Conservation (phyloP, 192 early-diverging fungal genomes). For the Gigaspora rosea region DNA sequence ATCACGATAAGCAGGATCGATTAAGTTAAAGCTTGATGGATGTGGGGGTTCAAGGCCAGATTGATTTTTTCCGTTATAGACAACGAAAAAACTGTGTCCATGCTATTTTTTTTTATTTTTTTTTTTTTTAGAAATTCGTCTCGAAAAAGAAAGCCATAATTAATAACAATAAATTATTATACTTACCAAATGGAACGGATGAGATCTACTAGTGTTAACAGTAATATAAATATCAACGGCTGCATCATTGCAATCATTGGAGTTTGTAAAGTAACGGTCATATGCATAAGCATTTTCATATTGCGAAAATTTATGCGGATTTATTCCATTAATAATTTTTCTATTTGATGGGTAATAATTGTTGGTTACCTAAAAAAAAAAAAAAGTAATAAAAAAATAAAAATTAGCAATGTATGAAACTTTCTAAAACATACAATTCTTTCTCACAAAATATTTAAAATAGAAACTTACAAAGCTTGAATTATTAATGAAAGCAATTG, state of each 20-base stretch:
- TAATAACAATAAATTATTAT: background rate
- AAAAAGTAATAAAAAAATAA: too few relatives aligned
- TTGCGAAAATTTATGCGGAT: slow-evolving; percentile 58
- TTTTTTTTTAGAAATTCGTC: too few relatives aligned
- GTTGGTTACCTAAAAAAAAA: slow-evolving; percentile 52
- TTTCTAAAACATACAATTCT: too few relatives aligned
- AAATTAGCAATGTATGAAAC: too few relatives aligned
- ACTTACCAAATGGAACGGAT: slow-evolving; percentile 35
- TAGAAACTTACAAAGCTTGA: too few relatives aligned
- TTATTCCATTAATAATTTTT: slow-evolving; percentile 56
- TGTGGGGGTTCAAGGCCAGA: slow-evolving; percentile 30
- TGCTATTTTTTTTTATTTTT: slow-evolving; percentile 21
- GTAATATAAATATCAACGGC: slow-evolving; percentile 33
- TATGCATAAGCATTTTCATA: slow-evolving; percentile 48
- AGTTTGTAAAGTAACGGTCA: background rate
- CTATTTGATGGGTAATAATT: slow-evolving; percentile 69
- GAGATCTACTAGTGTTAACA: slow-evolving; percentile 18
- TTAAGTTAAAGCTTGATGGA: slow-evolving; percentile 43
- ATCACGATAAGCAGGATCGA: slow-evolving; percentile 74
- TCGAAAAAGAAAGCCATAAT: too few relatives aligned
- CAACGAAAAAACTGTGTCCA: slow-evolving; percentile 49
- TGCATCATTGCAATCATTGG: background rate
- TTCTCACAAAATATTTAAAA: too few relatives aligned
- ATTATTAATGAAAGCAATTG: too few relatives aligned
- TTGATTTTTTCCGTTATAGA: slow-evolving; percentile 33